Percentiles rank a stretch among this genome's conserved stretches.
These are phyloP conservation scores for Alloteropsis semialata DNA, from an alignment of 176 grass and related monocot species.

Conservation along the genomic window DNA sequence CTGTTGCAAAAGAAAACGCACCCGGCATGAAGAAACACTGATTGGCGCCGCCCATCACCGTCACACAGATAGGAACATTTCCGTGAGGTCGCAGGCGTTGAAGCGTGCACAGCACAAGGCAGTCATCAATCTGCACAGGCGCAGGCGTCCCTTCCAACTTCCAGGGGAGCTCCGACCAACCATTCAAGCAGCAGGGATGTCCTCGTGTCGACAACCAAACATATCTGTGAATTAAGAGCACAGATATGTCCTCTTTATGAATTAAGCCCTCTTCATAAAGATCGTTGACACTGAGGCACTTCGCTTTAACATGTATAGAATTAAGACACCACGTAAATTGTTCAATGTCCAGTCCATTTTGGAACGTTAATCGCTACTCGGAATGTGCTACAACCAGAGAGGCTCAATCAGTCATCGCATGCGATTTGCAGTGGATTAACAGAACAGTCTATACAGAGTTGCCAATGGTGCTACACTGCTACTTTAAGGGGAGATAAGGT, in stretches of 20 bases:
- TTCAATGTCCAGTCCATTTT: neutral
- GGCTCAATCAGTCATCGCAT: neutral
- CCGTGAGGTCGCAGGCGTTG: neutral
- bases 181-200: neutral
- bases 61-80: neutral
- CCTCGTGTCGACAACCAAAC: neutral
- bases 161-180: neutral
- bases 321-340: too few relatives aligned
- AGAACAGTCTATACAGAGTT: neutral
- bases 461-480: neutral
- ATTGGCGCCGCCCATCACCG: neutral
- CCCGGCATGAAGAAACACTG: neutral
- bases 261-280: too few relatives aligned
- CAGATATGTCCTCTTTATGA: too few relatives aligned
- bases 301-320: neutral
- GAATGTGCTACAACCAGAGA: neutral
- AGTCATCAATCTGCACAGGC: slow-evolving; percentile 1
- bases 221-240: too few relatives aligned
- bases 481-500: neutral
- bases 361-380: neutral
- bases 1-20: neutral
- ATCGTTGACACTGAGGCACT: too few relatives aligned
- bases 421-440: neutral
- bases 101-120: neutral
- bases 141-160: neutral